Base-by-base conservation (phyloP, 805 yeast species). In the Saccharomyces eubayanus region DNA sequence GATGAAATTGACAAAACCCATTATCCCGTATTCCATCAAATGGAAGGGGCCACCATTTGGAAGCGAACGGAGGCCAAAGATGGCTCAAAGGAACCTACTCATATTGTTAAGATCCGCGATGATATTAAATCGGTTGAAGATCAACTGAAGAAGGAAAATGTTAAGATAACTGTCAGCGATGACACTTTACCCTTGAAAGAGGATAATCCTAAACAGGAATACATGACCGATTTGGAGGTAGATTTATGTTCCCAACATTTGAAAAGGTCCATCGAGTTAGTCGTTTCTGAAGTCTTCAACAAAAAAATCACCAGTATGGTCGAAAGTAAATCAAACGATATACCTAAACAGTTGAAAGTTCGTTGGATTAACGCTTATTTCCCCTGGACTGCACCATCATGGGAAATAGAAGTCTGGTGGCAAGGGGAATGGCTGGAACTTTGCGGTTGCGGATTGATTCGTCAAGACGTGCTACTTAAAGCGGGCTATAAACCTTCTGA, bases 341-440 rank as follows among this genome's bases (percentile, higher is more conserved):
- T 58, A 14, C 63, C 61, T 12, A 54, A 47, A 31, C 96, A 96
- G 6, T 76, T 94, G 56, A 84, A 81, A 64, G 87, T 91, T 20
- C 78, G 98, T 61, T 94, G 99, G 99, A 86, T 90, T 31, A 95
- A 89, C 63, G 96, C 94, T 0, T 89, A 84, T 64, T 94, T 94
- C 74, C 99, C 99, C 3, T 94, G 98, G 97, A 94, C 99, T 2
- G 83, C 96, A 1, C 99, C 99, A 3, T 87, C 96, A 46, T 94
- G 96, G 95, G 97, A 94, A 65, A 89, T 95, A 60, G 99, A 94
- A 71, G 96, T 94, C 4, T 90, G 95, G 91, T 94, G 98, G 97
- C 88, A 90, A 66, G 96, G 94, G 51, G 96, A 91, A 61, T 94
- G 99, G 99, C 76, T 94, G 36, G 99, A 94, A 72, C 84, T 96